Percentiles rank a stretch among this genome's conserved stretches.
Conservation (phyloP, 208 protist species). For the Acanthamoeba divionensis region DNA sequence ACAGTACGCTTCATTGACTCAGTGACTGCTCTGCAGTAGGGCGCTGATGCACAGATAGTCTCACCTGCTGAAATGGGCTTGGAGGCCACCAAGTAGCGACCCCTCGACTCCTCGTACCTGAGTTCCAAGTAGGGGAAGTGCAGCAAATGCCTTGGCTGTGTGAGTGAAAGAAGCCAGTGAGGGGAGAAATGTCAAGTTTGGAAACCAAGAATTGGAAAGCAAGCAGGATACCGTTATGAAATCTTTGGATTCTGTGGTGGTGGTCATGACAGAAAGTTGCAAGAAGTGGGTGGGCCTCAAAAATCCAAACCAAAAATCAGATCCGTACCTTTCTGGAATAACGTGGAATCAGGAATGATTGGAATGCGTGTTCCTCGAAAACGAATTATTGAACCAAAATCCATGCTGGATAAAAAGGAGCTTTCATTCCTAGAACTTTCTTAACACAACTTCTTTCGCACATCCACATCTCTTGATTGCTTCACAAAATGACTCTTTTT, state of each 20-base stretch:
- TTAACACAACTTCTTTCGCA: too few relatives aligned
- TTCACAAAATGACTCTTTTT: too few relatives aligned
- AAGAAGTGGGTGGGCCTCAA: background rate
- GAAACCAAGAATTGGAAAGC: background rate
- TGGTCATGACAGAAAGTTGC: background rate
- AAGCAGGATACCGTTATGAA: background rate
- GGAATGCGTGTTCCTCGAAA: too few relatives aligned
- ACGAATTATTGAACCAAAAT: too few relatives aligned
- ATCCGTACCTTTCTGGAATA: background rate
- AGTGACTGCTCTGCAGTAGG: slow-evolving; percentile 45
- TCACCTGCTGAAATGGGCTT: background rate
- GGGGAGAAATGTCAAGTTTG: background rate
- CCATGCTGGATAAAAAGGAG: too few relatives aligned
- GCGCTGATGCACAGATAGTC: background rate
- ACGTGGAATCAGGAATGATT: too few relatives aligned
- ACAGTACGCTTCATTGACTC: too few relatives aligned
- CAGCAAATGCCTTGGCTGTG: background rate
- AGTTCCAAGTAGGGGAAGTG: background rate
- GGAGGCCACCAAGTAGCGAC: background rate
- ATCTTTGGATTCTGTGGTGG: background rate
- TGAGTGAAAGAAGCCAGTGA: background rate
- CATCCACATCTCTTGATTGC: too few relatives aligned
- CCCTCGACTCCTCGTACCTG: background rate
- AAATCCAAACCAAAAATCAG: background rate
- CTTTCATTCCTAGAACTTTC: too few relatives aligned